A percentile compares a stretch with the other conserved stretches of the same genome.
Evolutionary conservation across 352 stramenopile species (phyloP).

Genomic region (Saprolegnia parasitica): DNA sequence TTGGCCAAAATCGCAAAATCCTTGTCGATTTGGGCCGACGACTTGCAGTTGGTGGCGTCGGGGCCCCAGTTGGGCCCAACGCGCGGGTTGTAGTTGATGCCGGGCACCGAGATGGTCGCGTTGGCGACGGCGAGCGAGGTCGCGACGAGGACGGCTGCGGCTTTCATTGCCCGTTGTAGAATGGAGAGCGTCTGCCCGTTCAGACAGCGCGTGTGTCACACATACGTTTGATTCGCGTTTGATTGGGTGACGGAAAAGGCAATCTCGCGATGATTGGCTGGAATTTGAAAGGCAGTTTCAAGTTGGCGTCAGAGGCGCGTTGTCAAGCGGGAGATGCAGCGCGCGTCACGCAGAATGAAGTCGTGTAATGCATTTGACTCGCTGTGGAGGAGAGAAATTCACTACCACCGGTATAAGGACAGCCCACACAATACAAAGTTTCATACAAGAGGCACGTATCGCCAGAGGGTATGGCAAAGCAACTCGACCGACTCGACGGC

Average conservation of each 20-base stretch:
- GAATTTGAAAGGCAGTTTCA: conserved; percentile 1
- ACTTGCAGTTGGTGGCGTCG: conserved; percentile 53
- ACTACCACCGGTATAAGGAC: background rate
- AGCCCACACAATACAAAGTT: too few species aligned
- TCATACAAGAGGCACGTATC: too few species aligned
- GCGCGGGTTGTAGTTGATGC: conserved; percentile 77
- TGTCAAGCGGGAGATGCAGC: background rate
- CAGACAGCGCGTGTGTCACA: background rate
- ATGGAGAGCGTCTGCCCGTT: background rate
- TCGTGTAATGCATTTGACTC: background rate
- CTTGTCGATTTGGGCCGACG: conserved; percentile 37
- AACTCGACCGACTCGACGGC: too few species aligned
- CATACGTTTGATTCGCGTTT: too few species aligned
- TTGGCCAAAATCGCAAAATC: conserved; percentile 46
- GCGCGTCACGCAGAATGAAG: background rate
- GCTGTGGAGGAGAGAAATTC: background rate
- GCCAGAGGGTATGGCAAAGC: too few species aligned
- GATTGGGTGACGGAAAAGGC: too few species aligned
- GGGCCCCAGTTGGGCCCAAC: conserved; percentile 47
- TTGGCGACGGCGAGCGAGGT: background rate
- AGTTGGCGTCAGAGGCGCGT: background rate
- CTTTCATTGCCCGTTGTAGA: background rate
- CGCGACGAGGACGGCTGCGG: background rate
- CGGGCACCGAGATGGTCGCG: conserved; percentile 24
- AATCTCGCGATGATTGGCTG: background rate